Evolutionary conservation across 2,329 filamentous ascomycete species (phyloP), one percentile per base, ranked within the genome.

Genomic region (Rhynchosporium agropyri): DNA sequence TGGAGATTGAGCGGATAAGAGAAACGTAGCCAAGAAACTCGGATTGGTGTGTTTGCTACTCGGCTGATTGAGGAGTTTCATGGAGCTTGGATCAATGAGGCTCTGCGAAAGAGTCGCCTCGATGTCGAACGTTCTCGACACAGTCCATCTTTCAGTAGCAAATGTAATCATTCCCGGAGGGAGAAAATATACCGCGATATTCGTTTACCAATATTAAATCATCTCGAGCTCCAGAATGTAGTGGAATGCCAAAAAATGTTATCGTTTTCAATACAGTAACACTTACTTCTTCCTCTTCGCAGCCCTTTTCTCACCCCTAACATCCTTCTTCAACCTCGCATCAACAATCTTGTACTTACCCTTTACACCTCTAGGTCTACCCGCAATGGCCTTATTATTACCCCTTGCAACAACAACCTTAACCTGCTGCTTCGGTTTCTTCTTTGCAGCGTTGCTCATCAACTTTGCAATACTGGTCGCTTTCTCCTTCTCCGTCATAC

Each of bases 281-380:
- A 13, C 42, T 72, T 65, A 74, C 63, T 85, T 85, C 80, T 85
- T 88, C 79, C 87, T 90, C 81, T 96, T 92, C 40, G 84, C 83
- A 67, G 85, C 74, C 73, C 93, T 85, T 86, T 97, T 97, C 77
- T 94, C 83, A 2, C 90, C 92, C 75, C 92, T 82, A 60, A 95
- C 84, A 81, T 98, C 95, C 87, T 97, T 98, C 86, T 97, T 97
- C 87, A 97, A 86, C 70, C 95, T 84, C 13, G 91, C 81, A 79
- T 98, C 94, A 60, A 99, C 94, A 83, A 99, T 96, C 82, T 96
- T 96, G 77, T 99, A 99, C 69, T 91, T 89, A 43, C 94, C 94
- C 84, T 97, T 97, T 29, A 97, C 92, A 64, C 94, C 95, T 76
- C 87, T 89, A 2, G 95, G 95, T 70, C 94, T 83, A 26, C 93